These are phyloP conservation scores for Tulasnella sp. DNA, from an alignment of 768 basidiomycete genomes.

Conservation along the genomic window DNA sequence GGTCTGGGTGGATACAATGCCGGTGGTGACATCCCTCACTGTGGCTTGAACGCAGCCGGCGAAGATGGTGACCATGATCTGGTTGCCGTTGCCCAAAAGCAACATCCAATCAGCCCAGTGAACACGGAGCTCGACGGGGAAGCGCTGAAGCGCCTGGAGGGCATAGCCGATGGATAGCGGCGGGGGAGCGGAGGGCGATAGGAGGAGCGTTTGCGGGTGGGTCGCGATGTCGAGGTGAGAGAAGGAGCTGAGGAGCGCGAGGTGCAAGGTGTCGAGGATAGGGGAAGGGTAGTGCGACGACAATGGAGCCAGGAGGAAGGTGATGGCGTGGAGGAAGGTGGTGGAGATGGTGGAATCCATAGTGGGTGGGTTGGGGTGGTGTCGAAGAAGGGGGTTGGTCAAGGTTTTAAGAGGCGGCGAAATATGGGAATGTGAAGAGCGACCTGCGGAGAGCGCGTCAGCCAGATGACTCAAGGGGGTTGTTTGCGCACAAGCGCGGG, in stretches of 20 bases:
- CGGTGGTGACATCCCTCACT: conserved; percentile 6
- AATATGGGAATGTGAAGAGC: conserved; percentile 15
- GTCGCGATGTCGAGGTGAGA: conserved; percentile 26
- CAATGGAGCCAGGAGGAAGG: conserved; percentile 25
- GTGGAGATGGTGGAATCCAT: conserved; percentile 28
- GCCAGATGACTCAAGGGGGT: not conserved
- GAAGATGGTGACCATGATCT: conserved; percentile 15
- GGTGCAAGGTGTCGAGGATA: conserved; percentile 27
- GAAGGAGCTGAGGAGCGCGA: conserved; percentile 28
- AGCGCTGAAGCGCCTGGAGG: not conserved
- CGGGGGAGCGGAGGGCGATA: conserved; percentile 19
- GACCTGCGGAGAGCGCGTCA: conserved; percentile 4
- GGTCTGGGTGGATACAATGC: not conserved
- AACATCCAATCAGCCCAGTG: conserved; percentile 22
- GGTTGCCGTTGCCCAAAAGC: conserved; percentile 19
- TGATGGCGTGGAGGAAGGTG: conserved; percentile 26
- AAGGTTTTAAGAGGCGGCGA: not conserved
- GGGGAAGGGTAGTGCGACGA: conserved; percentile 16
- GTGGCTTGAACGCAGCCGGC: conserved; percentile 8
- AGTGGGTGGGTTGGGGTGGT: not conserved
- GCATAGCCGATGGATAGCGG: conserved; percentile 1
- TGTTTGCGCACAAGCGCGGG: not conserved
- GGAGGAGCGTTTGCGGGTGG: conserved; percentile 11
- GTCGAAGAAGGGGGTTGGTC: not conserved
- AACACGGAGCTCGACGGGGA: conserved; percentile 19